Percentiles rank a stretch among this genome's conserved stretches.
These are phyloP conservation scores for Citrus inodora DNA, from an alignment of 345 rosid genomes.

Conservation along the genomic window DNA sequence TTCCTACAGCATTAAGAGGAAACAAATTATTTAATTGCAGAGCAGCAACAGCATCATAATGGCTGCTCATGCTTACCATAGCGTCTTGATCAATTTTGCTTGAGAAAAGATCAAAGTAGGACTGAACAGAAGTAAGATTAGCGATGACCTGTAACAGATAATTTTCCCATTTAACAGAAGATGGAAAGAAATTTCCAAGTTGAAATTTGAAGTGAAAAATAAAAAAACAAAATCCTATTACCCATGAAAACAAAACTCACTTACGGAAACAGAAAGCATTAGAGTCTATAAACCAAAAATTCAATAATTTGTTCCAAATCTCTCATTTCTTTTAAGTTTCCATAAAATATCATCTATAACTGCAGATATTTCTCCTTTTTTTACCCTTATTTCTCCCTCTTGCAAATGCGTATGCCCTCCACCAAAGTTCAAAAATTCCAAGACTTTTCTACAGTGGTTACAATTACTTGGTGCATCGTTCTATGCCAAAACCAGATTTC, in stretches of 20 bases:
- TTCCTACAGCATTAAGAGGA: slow-evolving; percentile 40
- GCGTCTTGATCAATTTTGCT: slow-evolving; percentile 43
- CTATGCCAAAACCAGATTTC: not conserved
- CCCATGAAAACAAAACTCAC: not conserved
- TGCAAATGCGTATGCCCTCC: not conserved
- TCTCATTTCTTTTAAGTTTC: not conserved
- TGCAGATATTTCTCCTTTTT: not conserved
- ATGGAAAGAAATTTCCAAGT: not conserved
- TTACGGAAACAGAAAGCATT: not conserved
- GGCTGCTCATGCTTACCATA: slow-evolving; percentile 38
- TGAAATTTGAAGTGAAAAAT: not conserved
- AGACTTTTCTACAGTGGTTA: not conserved
- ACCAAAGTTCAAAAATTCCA: not conserved
- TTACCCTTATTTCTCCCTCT: not conserved
- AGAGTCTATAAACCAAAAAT: not conserved
- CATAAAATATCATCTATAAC: not conserved
- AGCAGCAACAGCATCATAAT: not conserved
- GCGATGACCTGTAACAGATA: slow-evolving; percentile 50
- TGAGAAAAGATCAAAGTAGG: slow-evolving; percentile 63
- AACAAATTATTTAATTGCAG: not conserved
- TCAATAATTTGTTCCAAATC: not conserved
- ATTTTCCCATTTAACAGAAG: not conserved
- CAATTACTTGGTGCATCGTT: not conserved
- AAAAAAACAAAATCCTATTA: not conserved
- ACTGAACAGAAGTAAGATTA: slow-evolving; percentile 61